Percentiles rank a stretch among this genome's conserved stretches.
phyloP scores from a whole-genome alignment of 495 filamentous ascomycete species.

The Penicillium macrosclerotiorum region DNA sequence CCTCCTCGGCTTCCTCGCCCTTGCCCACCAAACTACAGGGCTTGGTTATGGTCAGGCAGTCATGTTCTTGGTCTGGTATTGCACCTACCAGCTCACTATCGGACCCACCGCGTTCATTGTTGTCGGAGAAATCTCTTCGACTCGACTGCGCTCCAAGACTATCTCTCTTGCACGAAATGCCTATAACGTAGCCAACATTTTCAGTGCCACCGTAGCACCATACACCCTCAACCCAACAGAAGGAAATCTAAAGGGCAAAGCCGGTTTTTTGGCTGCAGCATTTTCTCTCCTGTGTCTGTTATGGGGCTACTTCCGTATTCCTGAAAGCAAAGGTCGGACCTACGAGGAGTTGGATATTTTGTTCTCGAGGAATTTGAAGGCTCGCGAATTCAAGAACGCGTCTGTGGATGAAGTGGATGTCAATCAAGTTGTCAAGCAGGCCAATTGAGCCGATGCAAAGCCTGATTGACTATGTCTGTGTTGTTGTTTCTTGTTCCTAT shows the following conservation, averaged over 20 bases:
- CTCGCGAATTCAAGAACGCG: slow-evolving; percentile 1
- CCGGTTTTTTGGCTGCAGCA: not conserved
- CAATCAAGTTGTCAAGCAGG: not conserved
- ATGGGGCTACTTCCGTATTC: slow-evolving; percentile 1
- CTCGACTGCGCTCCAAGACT: slow-evolving; percentile 63
- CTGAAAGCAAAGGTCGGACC: not conserved
- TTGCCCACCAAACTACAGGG: not conserved
- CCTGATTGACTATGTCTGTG: not conserved
- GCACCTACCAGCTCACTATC: slow-evolving; percentile 57
- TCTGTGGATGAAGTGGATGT: not conserved
- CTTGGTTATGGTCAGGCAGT: not conserved
- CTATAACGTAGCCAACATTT: slow-evolving; percentile 42
- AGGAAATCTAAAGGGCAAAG: not conserved
- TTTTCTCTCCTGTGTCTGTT: not conserved
- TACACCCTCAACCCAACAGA: slow-evolving; percentile 1
- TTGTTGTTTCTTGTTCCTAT: not conserved
- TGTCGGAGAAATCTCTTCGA: slow-evolving; percentile 62
- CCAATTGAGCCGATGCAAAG: not conserved
- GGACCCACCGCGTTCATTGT: slow-evolving; percentile 66
- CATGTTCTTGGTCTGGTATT: not conserved
- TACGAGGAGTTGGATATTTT: slow-evolving; percentile 1
- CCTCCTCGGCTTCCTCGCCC: not conserved
- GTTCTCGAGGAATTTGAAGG: slow-evolving; percentile 1
- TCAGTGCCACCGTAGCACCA: not conserved
- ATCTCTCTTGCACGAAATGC: slow-evolving; percentile 56